These are phyloP conservation scores for Mycena leptocephala DNA, from an alignment of 768 basidiomycete species.

Conservation along the genomic window DNA sequence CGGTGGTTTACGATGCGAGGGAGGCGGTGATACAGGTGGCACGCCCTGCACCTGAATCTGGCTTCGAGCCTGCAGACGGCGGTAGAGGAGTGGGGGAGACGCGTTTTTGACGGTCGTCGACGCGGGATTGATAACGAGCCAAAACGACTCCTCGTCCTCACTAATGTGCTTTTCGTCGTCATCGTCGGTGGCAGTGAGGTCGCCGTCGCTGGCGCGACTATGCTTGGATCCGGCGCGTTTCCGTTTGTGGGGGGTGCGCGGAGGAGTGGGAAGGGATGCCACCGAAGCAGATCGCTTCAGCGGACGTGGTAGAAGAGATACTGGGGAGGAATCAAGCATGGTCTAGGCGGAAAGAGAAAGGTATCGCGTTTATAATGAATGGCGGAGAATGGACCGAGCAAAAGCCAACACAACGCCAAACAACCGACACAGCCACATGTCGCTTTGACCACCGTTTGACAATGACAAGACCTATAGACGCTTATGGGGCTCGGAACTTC, in stretches of 20 bases:
- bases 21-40: constrained; percentile 77
- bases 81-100: constrained; percentile 54
- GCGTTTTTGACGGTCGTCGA: constrained; percentile 20
- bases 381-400: neutral
- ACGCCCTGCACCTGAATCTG: constrained; percentile 38
- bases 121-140: constrained; percentile 48
- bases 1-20: constrained; percentile 67
- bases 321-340: constrained; percentile 54
- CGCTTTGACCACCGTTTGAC: neutral
- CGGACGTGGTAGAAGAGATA: constrained; percentile 53
- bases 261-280: constrained; percentile 79
- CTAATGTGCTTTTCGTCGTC: constrained; percentile 41
- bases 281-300: constrained; percentile 78
- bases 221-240: constrained; percentile 61
- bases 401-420: neutral
- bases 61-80: constrained; percentile 44
- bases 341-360: neutral
- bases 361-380: constrained; percentile 25
- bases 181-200: constrained; percentile 56
- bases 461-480: too few relatives aligned
- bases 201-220: constrained; percentile 60
- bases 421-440: neutral
- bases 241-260: constrained; percentile 69
- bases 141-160: constrained; percentile 70
- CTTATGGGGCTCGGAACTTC: too few relatives aligned